Evolutionary conservation across 208 protist genomes (phyloP).

Genomic region (Leishmania aethiopica): DNA sequence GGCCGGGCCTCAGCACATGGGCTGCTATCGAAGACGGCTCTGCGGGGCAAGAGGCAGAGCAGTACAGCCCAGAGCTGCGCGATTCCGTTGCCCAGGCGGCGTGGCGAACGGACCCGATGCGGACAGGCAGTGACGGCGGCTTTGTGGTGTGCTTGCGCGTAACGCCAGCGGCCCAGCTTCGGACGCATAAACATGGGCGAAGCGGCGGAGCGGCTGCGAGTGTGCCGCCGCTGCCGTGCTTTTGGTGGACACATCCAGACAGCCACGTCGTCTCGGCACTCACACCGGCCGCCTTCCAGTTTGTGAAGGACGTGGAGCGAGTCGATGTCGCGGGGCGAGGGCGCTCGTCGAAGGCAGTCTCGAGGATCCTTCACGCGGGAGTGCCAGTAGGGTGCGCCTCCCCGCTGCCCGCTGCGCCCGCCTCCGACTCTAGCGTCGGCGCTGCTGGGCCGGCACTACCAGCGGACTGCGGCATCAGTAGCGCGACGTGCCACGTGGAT

Average conservation of each 20-base stretch:
- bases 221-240: background rate
- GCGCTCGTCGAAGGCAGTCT: background rate
- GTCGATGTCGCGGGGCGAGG: background rate
- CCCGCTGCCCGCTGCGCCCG: background rate
- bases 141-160: conserved; percentile 61
- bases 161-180: background rate
- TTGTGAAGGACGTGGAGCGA: background rate
- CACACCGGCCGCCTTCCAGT: conserved; percentile 8
- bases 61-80: conserved; percentile 32
- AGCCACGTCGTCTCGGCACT: conserved; percentile 14
- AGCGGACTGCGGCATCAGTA: conserved; percentile 3
- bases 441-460: background rate
- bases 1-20: conserved; percentile 54
- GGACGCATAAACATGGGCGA: background rate
- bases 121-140: conserved; percentile 38
- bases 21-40: conserved; percentile 52
- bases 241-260: conserved; percentile 25
- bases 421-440: background rate
- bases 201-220: background rate
- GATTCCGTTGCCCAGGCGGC: conserved; percentile 39
- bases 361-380: conserved; percentile 17
- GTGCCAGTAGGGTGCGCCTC: conserved; percentile 11
- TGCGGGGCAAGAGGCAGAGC: conserved; percentile 38
- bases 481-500: conserved; percentile 21
- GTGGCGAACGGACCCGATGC: conserved; percentile 53